These are phyloP conservation scores for Dactylorhiza incarnata DNA, from an alignment of 106 monocot species.

Conservation along the genomic window DNA sequence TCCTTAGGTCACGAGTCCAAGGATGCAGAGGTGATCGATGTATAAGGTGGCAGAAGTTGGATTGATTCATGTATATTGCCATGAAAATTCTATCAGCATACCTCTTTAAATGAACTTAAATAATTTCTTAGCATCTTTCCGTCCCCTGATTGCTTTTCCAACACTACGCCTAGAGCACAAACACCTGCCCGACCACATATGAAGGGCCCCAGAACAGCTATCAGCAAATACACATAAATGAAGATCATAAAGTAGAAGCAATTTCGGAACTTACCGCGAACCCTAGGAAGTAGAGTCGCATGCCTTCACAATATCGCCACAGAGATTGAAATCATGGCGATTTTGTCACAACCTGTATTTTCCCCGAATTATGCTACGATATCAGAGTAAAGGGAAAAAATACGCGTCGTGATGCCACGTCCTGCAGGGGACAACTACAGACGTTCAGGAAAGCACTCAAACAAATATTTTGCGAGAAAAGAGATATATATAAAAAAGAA, in stretches of 20 bases:
- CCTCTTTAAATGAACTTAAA: slow-evolving; percentile 73
- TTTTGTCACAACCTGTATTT: no score
- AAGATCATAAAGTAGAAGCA: background rate
- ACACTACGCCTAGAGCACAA: slow-evolving; percentile 79
- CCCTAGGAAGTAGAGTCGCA: slow-evolving; percentile 40
- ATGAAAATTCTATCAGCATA: slow-evolving; percentile 2
- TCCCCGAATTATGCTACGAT: no score
- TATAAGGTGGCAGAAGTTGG: no score
- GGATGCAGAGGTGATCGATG: no score
- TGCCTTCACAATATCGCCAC: slow-evolving; percentile 41
- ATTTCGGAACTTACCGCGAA: slow-evolving; percentile 23
- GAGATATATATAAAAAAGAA: no score
- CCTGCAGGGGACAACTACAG: no score
- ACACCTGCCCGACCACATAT: slow-evolving; percentile 77
- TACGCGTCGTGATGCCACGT: no score
- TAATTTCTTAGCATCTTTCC: slow-evolving; percentile 39
- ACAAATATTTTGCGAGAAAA: no score
- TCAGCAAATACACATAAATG: background rate
- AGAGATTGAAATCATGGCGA: slow-evolving; percentile 39
- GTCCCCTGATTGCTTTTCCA: slow-evolving; percentile 49
- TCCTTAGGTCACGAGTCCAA: no score
- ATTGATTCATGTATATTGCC: no score
- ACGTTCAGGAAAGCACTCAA: no score
- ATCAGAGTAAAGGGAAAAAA: no score
- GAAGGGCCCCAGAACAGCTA: slow-evolving; percentile 20